phyloP scores from a whole-genome alignment of 2,329 filamentous ascomycete species.

The Ceratocystis lukuohia region DNA sequence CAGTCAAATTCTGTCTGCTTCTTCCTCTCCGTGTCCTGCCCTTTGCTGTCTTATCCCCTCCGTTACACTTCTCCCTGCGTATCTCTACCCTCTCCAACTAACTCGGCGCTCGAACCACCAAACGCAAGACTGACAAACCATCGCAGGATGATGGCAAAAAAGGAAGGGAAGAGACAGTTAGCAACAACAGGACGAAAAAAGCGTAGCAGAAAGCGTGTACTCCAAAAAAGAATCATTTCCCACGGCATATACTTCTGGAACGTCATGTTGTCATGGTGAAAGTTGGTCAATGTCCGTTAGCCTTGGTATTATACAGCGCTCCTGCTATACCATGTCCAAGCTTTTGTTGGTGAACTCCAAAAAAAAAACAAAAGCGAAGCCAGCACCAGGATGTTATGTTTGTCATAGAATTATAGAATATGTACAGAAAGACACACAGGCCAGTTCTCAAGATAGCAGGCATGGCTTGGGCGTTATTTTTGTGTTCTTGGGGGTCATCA shows the following conservation, averaged over 20 bases:
- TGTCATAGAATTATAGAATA: slow-evolving; percentile 6
- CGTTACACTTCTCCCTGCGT: background rate
- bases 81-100: background rate
- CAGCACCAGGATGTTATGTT: background rate
- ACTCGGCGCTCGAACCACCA: background rate
- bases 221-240: background rate
- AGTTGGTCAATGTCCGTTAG: background rate
- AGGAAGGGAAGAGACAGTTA: background rate
- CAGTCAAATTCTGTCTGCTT: background rate
- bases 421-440: background rate
- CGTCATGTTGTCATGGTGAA: background rate
- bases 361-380: background rate
- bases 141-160: background rate
- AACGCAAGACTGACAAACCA: background rate
- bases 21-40: background rate
- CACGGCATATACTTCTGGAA: background rate
- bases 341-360: slow-evolving; percentile 2
- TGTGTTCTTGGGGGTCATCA: background rate
- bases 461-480: background rate
- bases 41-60: background rate
- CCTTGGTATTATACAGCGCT: background rate
- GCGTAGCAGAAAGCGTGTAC: background rate
- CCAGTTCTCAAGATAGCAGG: slow-evolving; percentile 4
- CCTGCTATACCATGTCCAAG: background rate
- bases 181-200: background rate